Evolutionary conservation across 768 basidiomycete genomes (phyloP), one percentile per base, ranked within the genome.

Genomic region (Phallus indusiatus): DNA sequence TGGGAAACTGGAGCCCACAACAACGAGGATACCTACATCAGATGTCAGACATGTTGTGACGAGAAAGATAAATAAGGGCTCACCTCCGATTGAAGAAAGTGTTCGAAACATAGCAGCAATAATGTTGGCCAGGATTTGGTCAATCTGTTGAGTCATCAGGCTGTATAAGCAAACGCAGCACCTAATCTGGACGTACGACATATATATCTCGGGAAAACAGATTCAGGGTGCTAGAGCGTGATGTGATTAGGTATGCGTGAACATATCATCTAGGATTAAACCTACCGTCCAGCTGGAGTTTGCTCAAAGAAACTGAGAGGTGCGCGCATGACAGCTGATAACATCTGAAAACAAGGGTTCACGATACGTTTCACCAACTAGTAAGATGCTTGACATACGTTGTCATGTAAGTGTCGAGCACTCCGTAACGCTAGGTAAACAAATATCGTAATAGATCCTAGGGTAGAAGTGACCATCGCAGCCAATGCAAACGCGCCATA

Each of bases 151-250:
- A 72, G 69, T 14, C 3, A 11, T 20, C n/a, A 20, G 12, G 46
- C 37, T 47, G 21, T 24, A 49, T n/a, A 1, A 8, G 7, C 4
- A n/a, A 16, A 18, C 8, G n/a, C 47, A 16, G 53, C 1, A 51
- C 22, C 28, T 24, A 17, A 14, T 20, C 21, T 21, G 17, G 17
- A 61, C 61, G 37, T 53, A 59, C 81, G 28, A 88, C 86, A 65
- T 89, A 90, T 16, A 81, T 83, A 65, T 98, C 95, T 1, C 92
- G 83, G 2, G 90, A 90, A 72, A 97, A 97, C 24, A 96, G 70
- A 70, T 96, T 97, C 54, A 97, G 68, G 56, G 94, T 87, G 9
- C 92, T 89, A 42, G 22, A 50, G 1, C 7, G 58, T 22, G 55
- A 54, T 54, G n/a, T 24, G 21, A 37, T 9, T 20, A 35, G 8